These are phyloP conservation scores for Puccinia triticina DNA, from an alignment of 1,284 basidiomycete genomes.

Conservation along the genomic window DNA sequence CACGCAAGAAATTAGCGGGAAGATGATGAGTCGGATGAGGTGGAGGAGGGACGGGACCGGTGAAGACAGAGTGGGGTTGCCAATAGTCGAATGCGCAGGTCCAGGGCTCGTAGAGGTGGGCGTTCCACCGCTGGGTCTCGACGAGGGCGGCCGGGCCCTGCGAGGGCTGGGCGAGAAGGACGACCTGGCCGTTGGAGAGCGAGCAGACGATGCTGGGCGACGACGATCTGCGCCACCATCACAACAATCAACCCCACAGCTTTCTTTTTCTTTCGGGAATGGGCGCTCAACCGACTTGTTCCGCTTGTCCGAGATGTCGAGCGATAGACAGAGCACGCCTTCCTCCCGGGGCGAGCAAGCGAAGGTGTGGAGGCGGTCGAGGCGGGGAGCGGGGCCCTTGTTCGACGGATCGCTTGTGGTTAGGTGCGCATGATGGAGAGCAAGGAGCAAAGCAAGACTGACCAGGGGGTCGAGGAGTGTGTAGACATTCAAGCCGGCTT, in stretches of 20 bases:
- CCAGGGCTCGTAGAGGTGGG: slow-evolving; percentile 95
- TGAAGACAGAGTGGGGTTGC: slow-evolving; percentile 76
- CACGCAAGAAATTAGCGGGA: background rate
- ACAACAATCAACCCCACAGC: background rate
- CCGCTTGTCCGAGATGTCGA: slow-evolving; percentile 4
- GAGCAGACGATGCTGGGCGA: slow-evolving; percentile 20
- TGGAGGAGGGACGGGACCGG: slow-evolving; percentile 65
- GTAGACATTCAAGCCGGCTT: slow-evolving; percentile 22
- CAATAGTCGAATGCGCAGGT: slow-evolving; percentile 86
- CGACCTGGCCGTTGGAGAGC: slow-evolving; percentile 31
- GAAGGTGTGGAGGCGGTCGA: background rate
- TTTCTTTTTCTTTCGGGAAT: background rate
- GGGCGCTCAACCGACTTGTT: background rate
- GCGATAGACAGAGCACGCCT: background rate
- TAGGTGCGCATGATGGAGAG: no score
- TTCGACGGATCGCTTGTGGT: no score
- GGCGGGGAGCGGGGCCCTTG: background rate
- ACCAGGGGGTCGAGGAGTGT: background rate
- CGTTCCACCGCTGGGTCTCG: slow-evolving; percentile 68
- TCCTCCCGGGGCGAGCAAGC: background rate
- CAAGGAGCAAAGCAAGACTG: background rate
- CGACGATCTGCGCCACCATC: background rate
- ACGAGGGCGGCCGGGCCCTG: background rate
- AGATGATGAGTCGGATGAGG: no score
- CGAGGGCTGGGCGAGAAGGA: background rate